phyloP scores from a whole-genome alignment of 2,329 filamentous ascomycete genomes.

The Ilyonectria destructans region DNA sequence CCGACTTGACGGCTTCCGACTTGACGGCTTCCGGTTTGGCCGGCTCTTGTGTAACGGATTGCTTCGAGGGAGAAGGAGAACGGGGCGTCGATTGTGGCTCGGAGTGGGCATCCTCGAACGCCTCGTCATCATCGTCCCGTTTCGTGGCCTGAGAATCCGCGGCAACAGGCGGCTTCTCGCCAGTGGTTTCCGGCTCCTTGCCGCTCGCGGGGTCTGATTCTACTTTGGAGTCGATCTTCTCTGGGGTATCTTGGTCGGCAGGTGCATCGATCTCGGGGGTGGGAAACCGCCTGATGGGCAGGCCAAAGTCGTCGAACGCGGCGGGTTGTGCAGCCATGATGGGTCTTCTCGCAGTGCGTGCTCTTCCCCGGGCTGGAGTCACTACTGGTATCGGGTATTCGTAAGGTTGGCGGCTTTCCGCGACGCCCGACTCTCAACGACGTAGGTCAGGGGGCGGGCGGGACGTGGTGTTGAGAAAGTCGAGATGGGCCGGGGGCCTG shows the following conservation, averaged over 20 bases:
- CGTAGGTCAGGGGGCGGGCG: slow-evolving; percentile 37
- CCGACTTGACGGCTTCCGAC: slow-evolving; percentile 4
- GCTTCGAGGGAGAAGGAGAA: slow-evolving; percentile 16
- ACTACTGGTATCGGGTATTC: slow-evolving; percentile 22
- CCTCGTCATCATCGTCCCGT: slow-evolving; percentile 58
- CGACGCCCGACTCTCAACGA: slow-evolving; percentile 14
- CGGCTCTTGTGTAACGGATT: slow-evolving; percentile 16
- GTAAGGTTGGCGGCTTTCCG: slow-evolving; percentile 16
- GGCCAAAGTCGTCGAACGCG: slow-evolving; percentile 80
- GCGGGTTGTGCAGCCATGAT: slow-evolving; percentile 46
- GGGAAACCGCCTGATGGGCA: slow-evolving; percentile 72
- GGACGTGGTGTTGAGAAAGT: slow-evolving; percentile 45
- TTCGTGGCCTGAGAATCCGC: slow-evolving; percentile 29
- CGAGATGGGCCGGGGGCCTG: slow-evolving; percentile 44
- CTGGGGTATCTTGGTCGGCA: slow-evolving; percentile 34
- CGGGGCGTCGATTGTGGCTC: slow-evolving; percentile 50
- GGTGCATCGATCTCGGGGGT: slow-evolving; percentile 49
- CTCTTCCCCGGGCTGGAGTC: slow-evolving; percentile 26
- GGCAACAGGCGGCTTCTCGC: slow-evolving; percentile 14
- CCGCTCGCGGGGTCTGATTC: slow-evolving; percentile 24
- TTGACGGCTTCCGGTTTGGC: slow-evolving; percentile 15
- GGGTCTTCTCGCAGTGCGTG: slow-evolving; percentile 27
- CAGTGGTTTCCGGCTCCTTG: slow-evolving; percentile 24
- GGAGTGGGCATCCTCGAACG: slow-evolving; percentile 56
- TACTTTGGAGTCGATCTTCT: slow-evolving; percentile 18